Percentiles rank a stretch among this genome's conserved stretches.
Conservation (phyloP, 305 asterid species). For the Ajuga reptans region DNA sequence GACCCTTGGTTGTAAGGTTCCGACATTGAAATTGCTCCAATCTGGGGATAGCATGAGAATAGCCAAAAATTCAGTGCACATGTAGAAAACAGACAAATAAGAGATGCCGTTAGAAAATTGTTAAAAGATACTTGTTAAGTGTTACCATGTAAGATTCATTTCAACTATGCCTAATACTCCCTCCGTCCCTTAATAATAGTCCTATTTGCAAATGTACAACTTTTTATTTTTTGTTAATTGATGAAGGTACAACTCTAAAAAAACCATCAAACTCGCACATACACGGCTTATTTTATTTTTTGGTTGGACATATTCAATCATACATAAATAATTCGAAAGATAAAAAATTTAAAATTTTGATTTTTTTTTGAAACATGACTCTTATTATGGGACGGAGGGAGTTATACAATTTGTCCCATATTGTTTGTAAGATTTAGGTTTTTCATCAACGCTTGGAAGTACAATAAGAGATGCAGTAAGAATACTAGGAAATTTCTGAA, state of each 20-base stretch:
- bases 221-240: too few species aligned
- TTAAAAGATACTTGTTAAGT: not conserved
- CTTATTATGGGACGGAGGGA: too few species aligned
- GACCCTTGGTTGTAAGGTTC: not conserved
- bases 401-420: constrained; percentile 5
- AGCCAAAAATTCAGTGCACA: not conserved
- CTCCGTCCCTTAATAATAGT: too few species aligned
- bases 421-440: not conserved
- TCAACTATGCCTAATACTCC: constrained; percentile 11
- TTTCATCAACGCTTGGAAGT: too few species aligned
- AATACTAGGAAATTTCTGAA: not conserved
- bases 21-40: not conserved
- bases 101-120: not conserved
- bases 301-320: too few species aligned
- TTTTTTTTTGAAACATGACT: too few species aligned
- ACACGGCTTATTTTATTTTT: too few species aligned
- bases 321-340: too few species aligned
- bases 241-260: too few species aligned
- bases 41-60: not conserved
- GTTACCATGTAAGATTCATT: constrained; percentile 10
- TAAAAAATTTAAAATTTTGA: too few species aligned
- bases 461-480: not conserved
- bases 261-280: too few species aligned
- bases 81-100: not conserved
- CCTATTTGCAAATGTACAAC: too few species aligned